These are phyloP conservation scores for Penicillium hesseltinei DNA, from an alignment of 2,329 filamentous ascomycete genomes.

Conservation along the genomic window DNA sequence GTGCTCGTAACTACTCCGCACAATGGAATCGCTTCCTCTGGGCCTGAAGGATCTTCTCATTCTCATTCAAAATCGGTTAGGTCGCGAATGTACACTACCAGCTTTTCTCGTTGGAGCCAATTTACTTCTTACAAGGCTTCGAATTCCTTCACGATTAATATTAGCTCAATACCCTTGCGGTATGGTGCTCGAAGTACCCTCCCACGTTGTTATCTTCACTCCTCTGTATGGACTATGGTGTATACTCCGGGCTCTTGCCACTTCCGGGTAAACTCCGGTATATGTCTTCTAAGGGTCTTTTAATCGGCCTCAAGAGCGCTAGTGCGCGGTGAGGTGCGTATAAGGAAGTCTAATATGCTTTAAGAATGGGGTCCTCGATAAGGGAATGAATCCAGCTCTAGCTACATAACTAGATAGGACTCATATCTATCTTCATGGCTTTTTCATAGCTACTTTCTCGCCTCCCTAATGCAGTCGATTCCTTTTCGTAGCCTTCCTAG, in stretches of 20 bases:
- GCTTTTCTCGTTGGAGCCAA: not conserved
- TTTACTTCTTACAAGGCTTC: not conserved
- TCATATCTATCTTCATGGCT: not conserved
- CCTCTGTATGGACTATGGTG: no score
- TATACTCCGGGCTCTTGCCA: not conserved
- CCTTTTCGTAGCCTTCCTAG: not conserved
- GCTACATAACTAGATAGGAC: not conserved
- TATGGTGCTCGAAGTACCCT: not conserved
- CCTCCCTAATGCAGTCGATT: not conserved
- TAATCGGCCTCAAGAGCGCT: not conserved
- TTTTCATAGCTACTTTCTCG: not conserved
- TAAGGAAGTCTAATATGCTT: not conserved
- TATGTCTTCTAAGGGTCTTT: no score
- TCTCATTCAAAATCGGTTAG: not conserved
- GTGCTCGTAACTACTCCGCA: not conserved
- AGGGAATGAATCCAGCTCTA: not conserved
- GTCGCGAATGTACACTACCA: not conserved
- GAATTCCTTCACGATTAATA: not conserved
- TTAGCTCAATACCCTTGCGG: not conserved
- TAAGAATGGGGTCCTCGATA: not conserved
- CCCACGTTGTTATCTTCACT: not conserved
- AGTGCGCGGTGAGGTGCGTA: not conserved
- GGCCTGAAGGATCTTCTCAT: not conserved
- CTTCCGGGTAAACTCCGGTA: not conserved
- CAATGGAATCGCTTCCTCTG: not conserved